Conservation (phyloP, 1,139 yeast species). For the Magnusiomyces fungicola region DNA sequence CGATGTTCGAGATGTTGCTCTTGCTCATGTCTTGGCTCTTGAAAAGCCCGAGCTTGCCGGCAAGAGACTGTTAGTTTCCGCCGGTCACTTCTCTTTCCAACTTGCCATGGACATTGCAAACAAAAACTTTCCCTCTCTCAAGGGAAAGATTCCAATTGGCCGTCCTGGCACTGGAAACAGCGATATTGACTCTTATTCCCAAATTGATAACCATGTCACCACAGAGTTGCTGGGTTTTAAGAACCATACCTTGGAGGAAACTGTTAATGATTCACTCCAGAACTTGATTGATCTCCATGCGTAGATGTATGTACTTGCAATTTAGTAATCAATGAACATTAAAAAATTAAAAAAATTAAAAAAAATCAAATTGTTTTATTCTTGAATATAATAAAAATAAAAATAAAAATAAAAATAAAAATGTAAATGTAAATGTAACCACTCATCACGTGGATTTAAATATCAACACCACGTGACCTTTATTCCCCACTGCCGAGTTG, state of each 20-base stretch:
- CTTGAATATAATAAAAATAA: no score
- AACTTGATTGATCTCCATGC: background rate
- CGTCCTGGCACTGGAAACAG: conserved; percentile 10
- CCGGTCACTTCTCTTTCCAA: conserved; percentile 33
- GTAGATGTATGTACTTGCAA: no score
- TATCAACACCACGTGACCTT: no score
- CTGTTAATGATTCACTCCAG: conserved; percentile 3
- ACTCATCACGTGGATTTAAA: no score
- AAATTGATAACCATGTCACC: conserved; percentile 5
- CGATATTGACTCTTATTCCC: background rate
- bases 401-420: no score
- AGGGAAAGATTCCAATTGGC: conserved; percentile 33
- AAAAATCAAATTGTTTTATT: no score
- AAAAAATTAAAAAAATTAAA: no score
- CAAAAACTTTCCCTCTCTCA: conserved; percentile 35
- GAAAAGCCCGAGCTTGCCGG: conserved; percentile 32
- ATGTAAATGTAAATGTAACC: no score
- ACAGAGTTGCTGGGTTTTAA: conserved; percentile 6
- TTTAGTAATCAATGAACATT: no score
- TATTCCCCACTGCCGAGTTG: no score
- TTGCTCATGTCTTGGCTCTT: conserved; percentile 42
- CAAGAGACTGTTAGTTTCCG: conserved; percentile 39
- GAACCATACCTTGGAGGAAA: conserved; percentile 6
- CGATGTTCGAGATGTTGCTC: conserved; percentile 50
- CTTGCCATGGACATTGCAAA: conserved; percentile 34